Conservation (phyloP, 2,329 filamentous ascomycete genomes). For the Coniochaeta sp. region DNA sequence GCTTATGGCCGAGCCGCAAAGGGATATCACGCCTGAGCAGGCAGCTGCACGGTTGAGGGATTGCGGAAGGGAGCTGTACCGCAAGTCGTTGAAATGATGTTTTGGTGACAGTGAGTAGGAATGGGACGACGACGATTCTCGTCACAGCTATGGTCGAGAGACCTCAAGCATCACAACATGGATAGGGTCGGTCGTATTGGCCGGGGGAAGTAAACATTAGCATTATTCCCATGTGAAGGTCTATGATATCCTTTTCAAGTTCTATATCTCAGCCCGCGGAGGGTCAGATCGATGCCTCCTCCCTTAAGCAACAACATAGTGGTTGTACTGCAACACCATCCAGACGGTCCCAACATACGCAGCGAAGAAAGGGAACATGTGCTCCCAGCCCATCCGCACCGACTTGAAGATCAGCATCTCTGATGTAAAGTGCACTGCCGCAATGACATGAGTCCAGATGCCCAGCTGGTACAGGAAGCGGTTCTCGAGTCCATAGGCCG, state of each 20-base stretch:
- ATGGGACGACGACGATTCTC: no score
- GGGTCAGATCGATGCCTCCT: not conserved
- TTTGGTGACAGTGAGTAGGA: not conserved
- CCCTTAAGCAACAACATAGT: slow-evolving; percentile 51
- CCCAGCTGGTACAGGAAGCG: slow-evolving; percentile 71
- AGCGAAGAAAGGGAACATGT: slow-evolving; percentile 47
- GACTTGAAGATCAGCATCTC: slow-evolving; percentile 79
- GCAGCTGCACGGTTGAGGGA: slow-evolving; percentile 70
- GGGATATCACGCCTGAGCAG: slow-evolving; percentile 96
- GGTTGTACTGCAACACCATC: slow-evolving; percentile 61
- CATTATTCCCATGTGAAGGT: not conserved
- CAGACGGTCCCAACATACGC: slow-evolving; percentile 39
- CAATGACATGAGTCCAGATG: slow-evolving; percentile 74
- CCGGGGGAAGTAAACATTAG: not conserved
- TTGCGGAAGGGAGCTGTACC: slow-evolving; percentile 78
- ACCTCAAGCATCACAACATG: no score
- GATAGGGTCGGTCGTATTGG: not conserved
- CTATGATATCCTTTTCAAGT: not conserved
- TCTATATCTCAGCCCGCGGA: not conserved
- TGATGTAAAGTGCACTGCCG: slow-evolving; percentile 67
- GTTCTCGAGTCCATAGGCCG: slow-evolving; percentile 72
- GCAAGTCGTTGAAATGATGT: slow-evolving; percentile 47
- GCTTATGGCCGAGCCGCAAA: slow-evolving; percentile 93
- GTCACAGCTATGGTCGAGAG: no score
- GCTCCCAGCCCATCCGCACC: slow-evolving; percentile 53